Conservation (phyloP, 176 grass and related monocot species). For the Eleusine indica region DNA sequence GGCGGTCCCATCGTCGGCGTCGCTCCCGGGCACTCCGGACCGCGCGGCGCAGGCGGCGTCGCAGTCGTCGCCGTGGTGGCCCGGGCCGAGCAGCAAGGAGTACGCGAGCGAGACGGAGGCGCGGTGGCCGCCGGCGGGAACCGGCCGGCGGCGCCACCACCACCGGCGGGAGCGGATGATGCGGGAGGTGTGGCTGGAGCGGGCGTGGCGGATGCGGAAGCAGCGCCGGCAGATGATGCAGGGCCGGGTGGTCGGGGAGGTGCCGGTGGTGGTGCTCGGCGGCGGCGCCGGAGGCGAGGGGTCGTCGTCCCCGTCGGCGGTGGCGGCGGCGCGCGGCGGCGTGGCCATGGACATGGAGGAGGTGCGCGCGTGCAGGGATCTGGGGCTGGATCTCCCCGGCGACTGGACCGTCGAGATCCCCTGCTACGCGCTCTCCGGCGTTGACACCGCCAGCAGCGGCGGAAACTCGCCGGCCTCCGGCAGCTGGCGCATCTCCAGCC, state of each 20-base stretch:
- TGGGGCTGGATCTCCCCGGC: slow-evolving; percentile 58
- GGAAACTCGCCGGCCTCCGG: slow-evolving; percentile 61
- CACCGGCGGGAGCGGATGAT: slow-evolving; percentile 25
- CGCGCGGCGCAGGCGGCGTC: slow-evolving; percentile 15
- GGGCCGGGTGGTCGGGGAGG: background rate
- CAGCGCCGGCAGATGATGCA: slow-evolving; percentile 8
- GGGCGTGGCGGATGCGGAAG: slow-evolving; percentile 60
- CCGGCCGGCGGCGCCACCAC: background rate
- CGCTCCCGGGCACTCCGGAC: slow-evolving; percentile 51
- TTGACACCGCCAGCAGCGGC: slow-evolving; percentile 59
- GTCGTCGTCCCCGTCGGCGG: background rate
- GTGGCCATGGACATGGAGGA: slow-evolving; percentile 76
- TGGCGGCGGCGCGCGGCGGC: background rate
- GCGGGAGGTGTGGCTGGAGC: slow-evolving; percentile 68
- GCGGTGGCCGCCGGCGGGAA: slow-evolving; percentile 23
- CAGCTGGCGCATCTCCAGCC: slow-evolving; percentile 68
- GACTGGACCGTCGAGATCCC: slow-evolving; percentile 69
- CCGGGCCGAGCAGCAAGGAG: slow-evolving; percentile 32
- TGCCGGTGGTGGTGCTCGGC: slow-evolving; percentile 9
- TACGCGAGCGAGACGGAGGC: slow-evolving; percentile 72
- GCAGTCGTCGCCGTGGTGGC: slow-evolving; percentile 9
- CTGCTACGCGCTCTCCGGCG: slow-evolving; percentile 43
- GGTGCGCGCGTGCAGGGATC: slow-evolving; percentile 67
- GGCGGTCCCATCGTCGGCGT: slow-evolving; percentile 32
- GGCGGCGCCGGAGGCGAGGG: background rate